Evolutionary conservation across 2,329 filamentous ascomycete genomes (phyloP).

Genomic region (Colletotrichum plurivorum): DNA sequence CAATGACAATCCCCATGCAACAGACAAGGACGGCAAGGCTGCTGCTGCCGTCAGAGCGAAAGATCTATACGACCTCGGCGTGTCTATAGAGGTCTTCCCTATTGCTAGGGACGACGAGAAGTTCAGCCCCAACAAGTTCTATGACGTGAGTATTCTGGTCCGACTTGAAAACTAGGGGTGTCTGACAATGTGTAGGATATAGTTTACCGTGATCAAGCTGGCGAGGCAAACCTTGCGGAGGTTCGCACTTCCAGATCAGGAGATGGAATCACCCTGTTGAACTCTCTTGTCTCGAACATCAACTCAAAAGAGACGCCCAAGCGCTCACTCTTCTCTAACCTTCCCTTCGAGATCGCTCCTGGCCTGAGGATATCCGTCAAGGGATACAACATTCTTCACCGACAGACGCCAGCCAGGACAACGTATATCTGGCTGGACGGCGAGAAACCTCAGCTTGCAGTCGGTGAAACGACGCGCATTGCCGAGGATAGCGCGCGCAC

Average conservation of each 20-base stretch:
- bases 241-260: slow-evolving; percentile 76
- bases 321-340: slow-evolving; percentile 85
- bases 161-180: neutral
- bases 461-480: slow-evolving; percentile 79
- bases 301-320: slow-evolving; percentile 92
- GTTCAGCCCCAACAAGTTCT: slow-evolving; percentile 90
- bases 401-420: slow-evolving; percentile 83
- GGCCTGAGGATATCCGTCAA: slow-evolving; percentile 90
- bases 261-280: slow-evolving; percentile 84
- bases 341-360: slow-evolving; percentile 91
- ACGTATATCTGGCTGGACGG: slow-evolving; percentile 91
- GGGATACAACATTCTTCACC: slow-evolving; percentile 90
- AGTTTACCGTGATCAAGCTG: slow-evolving; percentile 83
- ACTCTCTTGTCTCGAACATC: slow-evolving; percentile 86
- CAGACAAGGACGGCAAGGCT: slow-evolving; percentile 79
- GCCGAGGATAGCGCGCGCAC: slow-evolving; percentile 83
- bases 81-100: slow-evolving; percentile 93
- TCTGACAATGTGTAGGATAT: slow-evolving; percentile 75
- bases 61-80: slow-evolving; percentile 93
- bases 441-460: slow-evolving; percentile 86
- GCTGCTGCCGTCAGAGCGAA: slow-evolving; percentile 90
- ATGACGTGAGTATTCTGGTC: slow-evolving; percentile 74
- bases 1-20: slow-evolving; percentile 86
- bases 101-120: slow-evolving; percentile 79
- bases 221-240: slow-evolving; percentile 71